These are phyloP conservation scores for Pseudotulostoma volvatum DNA, from an alignment of 495 filamentous ascomycete species.

Conservation along the genomic window DNA sequence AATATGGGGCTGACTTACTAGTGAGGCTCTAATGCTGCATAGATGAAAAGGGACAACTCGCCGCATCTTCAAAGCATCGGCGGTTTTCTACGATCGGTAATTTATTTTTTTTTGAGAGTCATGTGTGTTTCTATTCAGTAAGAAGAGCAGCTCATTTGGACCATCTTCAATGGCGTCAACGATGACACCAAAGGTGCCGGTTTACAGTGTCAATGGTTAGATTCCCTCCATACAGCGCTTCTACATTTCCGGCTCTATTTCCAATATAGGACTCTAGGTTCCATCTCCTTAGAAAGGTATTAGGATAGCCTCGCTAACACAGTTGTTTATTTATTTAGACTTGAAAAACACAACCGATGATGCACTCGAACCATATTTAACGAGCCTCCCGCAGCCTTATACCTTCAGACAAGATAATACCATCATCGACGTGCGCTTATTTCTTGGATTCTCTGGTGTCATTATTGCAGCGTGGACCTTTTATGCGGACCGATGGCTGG, in stretches of 20 bases:
- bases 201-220: conserved; percentile 32
- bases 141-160: no score
- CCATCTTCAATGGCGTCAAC: conserved; percentile 11
- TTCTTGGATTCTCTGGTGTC: conserved; percentile 71
- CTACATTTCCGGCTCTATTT: neutral
- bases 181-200: conserved; percentile 26
- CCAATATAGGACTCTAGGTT: neutral
- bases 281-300: no score
- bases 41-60: conserved; percentile 30
- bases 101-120: no score
- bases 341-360: conserved; percentile 96
- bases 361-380: conserved; percentile 81
- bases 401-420: conserved; percentile 65
- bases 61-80: conserved; percentile 30
- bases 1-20: no score
- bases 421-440: conserved; percentile 66
- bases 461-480: conserved; percentile 65
- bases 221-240: conserved; percentile 3
- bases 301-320: no score
- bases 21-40: no score
- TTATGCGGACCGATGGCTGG: conserved; percentile 76
- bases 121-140: no score
- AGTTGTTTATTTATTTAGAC: conserved; percentile 50
- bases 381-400: conserved; percentile 41
- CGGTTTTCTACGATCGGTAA: no score